Conservation (phyloP, 139 green algal species). For the Picochlorum sp. region DNA sequence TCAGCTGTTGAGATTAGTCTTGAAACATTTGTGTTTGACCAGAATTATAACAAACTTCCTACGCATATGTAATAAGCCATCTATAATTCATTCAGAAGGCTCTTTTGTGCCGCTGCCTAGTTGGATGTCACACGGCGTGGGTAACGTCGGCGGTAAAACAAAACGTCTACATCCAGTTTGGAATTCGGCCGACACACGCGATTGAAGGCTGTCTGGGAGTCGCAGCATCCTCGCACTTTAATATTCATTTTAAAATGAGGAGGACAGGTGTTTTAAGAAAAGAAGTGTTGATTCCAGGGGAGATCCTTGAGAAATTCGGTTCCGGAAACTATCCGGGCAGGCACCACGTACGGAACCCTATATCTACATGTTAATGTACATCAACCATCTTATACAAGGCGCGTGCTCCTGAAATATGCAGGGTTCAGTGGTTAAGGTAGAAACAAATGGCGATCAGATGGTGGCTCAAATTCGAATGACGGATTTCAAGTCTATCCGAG, state of each 20-base stretch:
- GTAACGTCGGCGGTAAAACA: too few relatives aligned
- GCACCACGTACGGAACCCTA: not conserved
- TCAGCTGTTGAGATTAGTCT: slow-evolving; percentile 91
- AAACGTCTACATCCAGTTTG: too few relatives aligned
- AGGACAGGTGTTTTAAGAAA: not conserved
- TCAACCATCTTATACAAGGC: too few relatives aligned
- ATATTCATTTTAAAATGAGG: not conserved
- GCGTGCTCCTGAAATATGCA: not conserved
- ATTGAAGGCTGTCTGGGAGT: too few relatives aligned
- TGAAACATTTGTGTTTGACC: slow-evolving; percentile 86
- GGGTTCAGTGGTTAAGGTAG: slow-evolving; percentile 2
- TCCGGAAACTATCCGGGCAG: not conserved
- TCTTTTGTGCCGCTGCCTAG: not conserved
- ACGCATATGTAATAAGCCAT: slow-evolving; percentile 3
- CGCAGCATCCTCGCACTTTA: too few relatives aligned
- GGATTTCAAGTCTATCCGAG: not conserved
- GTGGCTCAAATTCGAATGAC: not conserved
- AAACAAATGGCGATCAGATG: not conserved
- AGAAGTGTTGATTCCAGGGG: slow-evolving; percentile 4
- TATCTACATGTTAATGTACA: too few relatives aligned
- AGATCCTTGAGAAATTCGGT: not conserved
- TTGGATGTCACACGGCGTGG: too few relatives aligned
- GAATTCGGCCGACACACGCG: too few relatives aligned
- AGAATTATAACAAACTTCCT: slow-evolving; percentile 45
- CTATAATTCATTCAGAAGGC: not conserved